Evolutionary conservation across 441 rosid species (phyloP).

Genomic region (Eutrema salsugineum): DNA sequence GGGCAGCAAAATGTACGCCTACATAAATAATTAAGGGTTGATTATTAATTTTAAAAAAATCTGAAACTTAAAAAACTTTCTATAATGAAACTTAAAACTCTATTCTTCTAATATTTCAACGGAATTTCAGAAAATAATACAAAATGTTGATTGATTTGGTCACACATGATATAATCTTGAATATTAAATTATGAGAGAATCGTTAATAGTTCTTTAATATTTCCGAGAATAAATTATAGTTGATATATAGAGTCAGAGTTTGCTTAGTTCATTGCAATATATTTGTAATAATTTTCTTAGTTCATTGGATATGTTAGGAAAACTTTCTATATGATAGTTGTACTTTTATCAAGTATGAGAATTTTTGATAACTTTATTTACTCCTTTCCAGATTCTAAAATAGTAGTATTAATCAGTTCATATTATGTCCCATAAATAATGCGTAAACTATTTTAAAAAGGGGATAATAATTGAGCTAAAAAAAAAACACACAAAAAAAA

Average conservation of each 20-base stretch:
- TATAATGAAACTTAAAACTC: neutral
- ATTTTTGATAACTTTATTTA: constrained; percentile 12
- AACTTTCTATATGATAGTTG: no score
- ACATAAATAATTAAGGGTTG: neutral
- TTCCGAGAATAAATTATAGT: neutral
- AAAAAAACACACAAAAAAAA: neutral
- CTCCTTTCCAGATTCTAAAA: constrained; percentile 17
- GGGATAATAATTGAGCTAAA: neutral
- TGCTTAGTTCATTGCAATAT: neutral
- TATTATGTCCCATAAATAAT: neutral
- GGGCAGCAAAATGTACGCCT: constrained; percentile 7
- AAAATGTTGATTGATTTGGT: neutral
- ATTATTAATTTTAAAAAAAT: neutral
- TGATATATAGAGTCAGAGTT: no score
- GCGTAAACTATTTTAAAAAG: neutral
- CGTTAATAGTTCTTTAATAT: neutral
- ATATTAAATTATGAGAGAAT: neutral
- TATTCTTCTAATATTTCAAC: neutral
- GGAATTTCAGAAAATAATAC: neutral
- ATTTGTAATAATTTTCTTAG: neutral
- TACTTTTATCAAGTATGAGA: constrained; percentile 5
- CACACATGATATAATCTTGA: neutral
- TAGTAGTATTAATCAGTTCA: constrained; percentile 5
- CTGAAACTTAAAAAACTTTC: neutral
- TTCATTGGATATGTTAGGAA: neutral